Evolutionary conservation across 78 protist genomes (phyloP), one percentile per base, ranked within the genome.

Genomic region (Dictyostelium intermedium): DNA sequence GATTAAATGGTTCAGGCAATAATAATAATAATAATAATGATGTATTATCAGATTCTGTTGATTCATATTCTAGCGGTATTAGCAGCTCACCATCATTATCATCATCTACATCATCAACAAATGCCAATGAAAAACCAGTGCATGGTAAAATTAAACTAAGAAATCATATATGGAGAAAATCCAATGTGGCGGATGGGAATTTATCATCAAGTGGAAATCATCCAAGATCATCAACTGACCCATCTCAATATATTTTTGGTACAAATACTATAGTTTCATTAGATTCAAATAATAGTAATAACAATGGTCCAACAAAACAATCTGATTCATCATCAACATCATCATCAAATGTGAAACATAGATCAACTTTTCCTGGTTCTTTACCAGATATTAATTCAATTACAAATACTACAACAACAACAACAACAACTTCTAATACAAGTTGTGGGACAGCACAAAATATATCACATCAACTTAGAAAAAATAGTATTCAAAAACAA

Each of bases 351-450:
- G 30, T 76, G 2, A 86, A 86, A 76, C 92, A 86, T 39, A 27
- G 92, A n/a, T 86, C 92, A 18, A 86, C 92, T 1, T 86, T 86
- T 18, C 92, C 92, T 25, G 92, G 92, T 2, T 45, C 50, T 11
- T 13, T 32, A 41, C 34, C 47, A 2, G 27, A 39, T 23, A 32
- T 34, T 13, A 41, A 37, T 39, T n/a, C 30, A 13, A 77, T 41
- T 10, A 77, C 37, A 3, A 77, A 14, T 23, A n/a, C 27, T 14
- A 74, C 27, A 2, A 3, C 53, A 37, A 27, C 50, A 16, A 16
- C n/a, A 73, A 20, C 23, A 25, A 37, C 14, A 35, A n/a, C n/a
- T 72, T 2, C 76, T 3, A 32, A 39, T 47, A 25, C 39, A 5
- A 72, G 25, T 77, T 41, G 30, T 39, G 82, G 32, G 6, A 23